Conservation (phyloP, 805 yeast species). For the Candida nonsorbophila region DNA sequence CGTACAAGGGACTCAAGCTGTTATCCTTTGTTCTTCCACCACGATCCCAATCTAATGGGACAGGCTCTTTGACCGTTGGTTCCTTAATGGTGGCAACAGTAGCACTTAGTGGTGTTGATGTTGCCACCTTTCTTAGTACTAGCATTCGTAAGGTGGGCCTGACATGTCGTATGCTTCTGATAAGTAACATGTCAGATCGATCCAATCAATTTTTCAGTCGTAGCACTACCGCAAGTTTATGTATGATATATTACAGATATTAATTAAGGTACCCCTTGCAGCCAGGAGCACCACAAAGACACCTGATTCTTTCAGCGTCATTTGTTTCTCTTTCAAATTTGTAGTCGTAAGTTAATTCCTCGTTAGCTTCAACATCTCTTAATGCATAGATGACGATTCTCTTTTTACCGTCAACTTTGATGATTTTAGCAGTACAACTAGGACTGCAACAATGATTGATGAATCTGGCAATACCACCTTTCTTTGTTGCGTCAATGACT, state of each 20-base stretch:
- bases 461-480: conserved; percentile 95
- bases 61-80: no score
- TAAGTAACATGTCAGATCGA: no score
- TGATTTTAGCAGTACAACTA: conserved; percentile 94
- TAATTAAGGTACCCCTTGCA: conserved; percentile 90
- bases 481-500: conserved; percentile 94
- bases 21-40: conserved; percentile 30
- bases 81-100: no score
- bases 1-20: conserved; percentile 30
- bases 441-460: conserved; percentile 98
- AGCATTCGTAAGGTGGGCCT: no score
- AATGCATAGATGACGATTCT: conserved; percentile 93
- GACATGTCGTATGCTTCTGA: no score
- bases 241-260: conserved; percentile 1
- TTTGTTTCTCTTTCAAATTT: conserved; percentile 89
- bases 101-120: no score
- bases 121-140: no score
- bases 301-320: conserved; percentile 80
- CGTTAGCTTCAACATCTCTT: conserved; percentile 81
- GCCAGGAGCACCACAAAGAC: conserved; percentile 92
- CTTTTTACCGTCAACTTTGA: conserved; percentile 89
- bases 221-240: no score
- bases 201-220: no score
- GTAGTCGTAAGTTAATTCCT: conserved; percentile 92
- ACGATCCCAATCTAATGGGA: conserved; percentile 32